Conservation (phyloP, 768 basidiomycete genomes). For the Suillus discolor region DNA sequence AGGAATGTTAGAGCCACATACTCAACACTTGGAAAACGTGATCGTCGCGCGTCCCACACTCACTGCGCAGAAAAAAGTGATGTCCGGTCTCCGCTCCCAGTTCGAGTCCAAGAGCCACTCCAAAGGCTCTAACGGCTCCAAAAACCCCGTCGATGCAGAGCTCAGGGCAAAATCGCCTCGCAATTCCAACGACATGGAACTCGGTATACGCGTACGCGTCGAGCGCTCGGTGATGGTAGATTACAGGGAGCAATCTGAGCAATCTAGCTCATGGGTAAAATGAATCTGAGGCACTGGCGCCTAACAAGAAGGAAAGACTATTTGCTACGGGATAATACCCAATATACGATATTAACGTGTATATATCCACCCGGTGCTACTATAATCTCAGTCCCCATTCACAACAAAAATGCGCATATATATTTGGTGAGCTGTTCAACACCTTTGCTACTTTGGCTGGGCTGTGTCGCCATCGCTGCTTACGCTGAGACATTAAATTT, state of each 20-base stretch:
- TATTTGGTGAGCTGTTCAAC: background rate
- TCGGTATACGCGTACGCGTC: constrained; percentile 33
- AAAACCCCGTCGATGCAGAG: constrained; percentile 23
- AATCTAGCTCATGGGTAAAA: constrained; percentile 20
- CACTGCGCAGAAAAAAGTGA: constrained; percentile 21
- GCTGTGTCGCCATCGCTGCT: background rate
- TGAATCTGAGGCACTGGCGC: background rate
- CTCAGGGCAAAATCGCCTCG: constrained; percentile 13
- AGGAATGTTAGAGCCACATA: constrained; percentile 27
- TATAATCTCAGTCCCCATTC: background rate
- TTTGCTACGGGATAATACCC: background rate
- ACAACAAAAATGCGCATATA: background rate
- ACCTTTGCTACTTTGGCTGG: background rate
- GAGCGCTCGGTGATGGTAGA: constrained; percentile 33
- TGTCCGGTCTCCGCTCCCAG: constrained; percentile 26
- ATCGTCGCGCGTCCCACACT: constrained; percentile 21
- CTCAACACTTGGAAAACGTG: constrained; percentile 31
- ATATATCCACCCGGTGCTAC: background rate
- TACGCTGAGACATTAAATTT: background rate
- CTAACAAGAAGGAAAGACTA: background rate
- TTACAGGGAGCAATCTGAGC: constrained; percentile 14
- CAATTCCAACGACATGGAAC: constrained; percentile 24
- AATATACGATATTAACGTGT: background rate
- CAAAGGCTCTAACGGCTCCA: constrained; percentile 4
- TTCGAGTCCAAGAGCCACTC: constrained; percentile 16